phyloP scores from a whole-genome alignment of 768 basidiomycete species.

The Leucocoprinus leucothites region DNA sequence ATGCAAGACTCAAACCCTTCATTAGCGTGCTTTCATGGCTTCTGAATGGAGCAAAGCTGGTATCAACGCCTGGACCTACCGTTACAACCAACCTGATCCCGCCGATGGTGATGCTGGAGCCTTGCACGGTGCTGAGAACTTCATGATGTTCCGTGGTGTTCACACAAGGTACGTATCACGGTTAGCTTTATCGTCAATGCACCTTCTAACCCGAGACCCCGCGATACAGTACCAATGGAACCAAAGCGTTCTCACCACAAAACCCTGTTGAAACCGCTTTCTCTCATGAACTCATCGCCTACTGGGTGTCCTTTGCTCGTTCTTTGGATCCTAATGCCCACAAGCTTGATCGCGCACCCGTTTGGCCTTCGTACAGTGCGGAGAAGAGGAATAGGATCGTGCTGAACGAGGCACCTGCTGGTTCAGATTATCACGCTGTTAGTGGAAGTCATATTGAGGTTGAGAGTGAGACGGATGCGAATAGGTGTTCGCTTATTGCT shows the following conservation, averaged over 20 bases:
- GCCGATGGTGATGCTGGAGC: slow-evolving; percentile 33
- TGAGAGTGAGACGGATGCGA: slow-evolving; percentile 28
- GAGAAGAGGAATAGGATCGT: slow-evolving; percentile 36
- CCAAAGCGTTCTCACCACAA: slow-evolving; percentile 44
- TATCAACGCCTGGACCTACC: slow-evolving; percentile 46
- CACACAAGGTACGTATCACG: slow-evolving; percentile 46
- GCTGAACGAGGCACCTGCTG: slow-evolving; percentile 34
- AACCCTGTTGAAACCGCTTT: slow-evolving; percentile 46
- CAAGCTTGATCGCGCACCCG: slow-evolving; percentile 48
- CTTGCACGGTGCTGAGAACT: slow-evolving; percentile 57
- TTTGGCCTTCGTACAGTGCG: slow-evolving; percentile 40
- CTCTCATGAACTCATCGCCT: slow-evolving; percentile 56
- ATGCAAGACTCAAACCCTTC: not conserved
- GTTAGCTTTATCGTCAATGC: not conserved
- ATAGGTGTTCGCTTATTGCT: slow-evolving; percentile 35
- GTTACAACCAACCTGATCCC: slow-evolving; percentile 56
- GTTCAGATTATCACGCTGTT: slow-evolving; percentile 21
- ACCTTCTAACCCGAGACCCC: not conserved
- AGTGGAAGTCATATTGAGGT: slow-evolving; percentile 42
- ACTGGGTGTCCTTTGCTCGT: slow-evolving; percentile 67
- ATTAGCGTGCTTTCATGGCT: slow-evolving; percentile 46
- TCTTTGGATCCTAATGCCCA: slow-evolving; percentile 51
- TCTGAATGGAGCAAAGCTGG: slow-evolving; percentile 31
- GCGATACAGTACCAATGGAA: slow-evolving; percentile 44
- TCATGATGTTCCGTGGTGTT: slow-evolving; percentile 64